Conservation (phyloP, 2,329 filamentous ascomycete species). For the Aspergillus tanneri region DNA sequence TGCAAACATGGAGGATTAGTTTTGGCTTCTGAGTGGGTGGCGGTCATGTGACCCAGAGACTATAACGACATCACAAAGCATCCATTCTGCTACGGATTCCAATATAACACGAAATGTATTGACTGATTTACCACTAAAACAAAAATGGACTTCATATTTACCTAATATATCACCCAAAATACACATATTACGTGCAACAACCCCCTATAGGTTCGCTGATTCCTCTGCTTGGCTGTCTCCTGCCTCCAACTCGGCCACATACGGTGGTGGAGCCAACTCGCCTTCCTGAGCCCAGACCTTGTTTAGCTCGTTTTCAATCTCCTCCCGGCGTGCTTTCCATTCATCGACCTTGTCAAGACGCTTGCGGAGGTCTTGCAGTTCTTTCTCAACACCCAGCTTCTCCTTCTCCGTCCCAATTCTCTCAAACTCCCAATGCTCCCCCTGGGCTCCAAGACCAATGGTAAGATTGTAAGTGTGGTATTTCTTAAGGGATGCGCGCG, state of each 20-base stretch:
- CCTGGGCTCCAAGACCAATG: conserved; percentile 74
- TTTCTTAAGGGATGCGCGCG: conserved; percentile 87
- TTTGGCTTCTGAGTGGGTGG: no score
- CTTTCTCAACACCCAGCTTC: conserved; percentile 89
- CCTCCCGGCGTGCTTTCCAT: conserved; percentile 74
- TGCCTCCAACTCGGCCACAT: conserved; percentile 26
- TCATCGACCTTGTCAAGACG: conserved; percentile 76
- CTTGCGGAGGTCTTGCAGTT: conserved; percentile 79
- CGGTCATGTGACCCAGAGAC: no score
- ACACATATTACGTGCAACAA: no score
- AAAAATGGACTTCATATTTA: no score
- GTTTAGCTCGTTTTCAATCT: conserved; percentile 79
- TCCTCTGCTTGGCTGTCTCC: conserved; percentile 3
- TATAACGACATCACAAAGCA: neutral
- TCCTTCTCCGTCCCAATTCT: conserved; percentile 90
- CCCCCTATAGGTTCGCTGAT: no score
- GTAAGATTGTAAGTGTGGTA: conserved; percentile 92
- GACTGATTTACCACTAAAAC: no score
- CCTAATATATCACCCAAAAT: no score
- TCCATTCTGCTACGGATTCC: neutral
- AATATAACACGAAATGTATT: no score
- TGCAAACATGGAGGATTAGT: no score
- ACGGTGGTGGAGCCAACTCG: conserved; percentile 40
- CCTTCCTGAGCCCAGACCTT: conserved; percentile 58
- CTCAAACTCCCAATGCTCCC: conserved; percentile 89